A percentile compares a stretch with the other conserved stretches of the same genome.
Evolutionary conservation across 345 rosid species (phyloP).

Genomic region (Hibiscus trionum): DNA sequence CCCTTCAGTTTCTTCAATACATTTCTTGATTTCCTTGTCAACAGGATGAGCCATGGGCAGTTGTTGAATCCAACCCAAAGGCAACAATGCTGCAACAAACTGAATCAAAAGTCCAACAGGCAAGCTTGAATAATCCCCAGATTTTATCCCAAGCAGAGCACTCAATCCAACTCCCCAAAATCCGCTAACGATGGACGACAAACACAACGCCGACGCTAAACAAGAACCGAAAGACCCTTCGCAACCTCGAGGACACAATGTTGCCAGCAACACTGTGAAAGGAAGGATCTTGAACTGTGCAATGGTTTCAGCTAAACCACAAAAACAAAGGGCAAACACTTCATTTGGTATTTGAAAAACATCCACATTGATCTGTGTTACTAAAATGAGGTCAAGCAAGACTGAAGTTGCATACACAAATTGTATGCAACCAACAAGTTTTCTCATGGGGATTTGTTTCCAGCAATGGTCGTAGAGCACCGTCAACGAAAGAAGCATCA

Average conservation of each 20-base stretch:
- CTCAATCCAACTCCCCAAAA: constrained; percentile 67
- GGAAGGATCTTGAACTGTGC: constrained; percentile 87
- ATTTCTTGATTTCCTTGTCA: constrained; percentile 29
- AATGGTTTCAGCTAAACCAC: constrained; percentile 65
- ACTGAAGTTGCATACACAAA: constrained; percentile 50
- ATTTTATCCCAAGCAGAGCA: constrained; percentile 52
- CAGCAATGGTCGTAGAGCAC: constrained; percentile 49
- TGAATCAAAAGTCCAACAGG: constrained; percentile 52
- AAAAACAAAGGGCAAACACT: constrained; percentile 53
- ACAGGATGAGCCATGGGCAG: constrained; percentile 41
- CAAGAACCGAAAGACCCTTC: constrained; percentile 88
- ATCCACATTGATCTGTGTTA: constrained; percentile 54
- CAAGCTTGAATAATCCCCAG: constrained; percentile 50
- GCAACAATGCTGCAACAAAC: constrained; percentile 59
- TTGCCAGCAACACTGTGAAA: constrained; percentile 49
- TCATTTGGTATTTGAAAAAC: constrained; percentile 55
- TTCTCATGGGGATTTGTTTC: constrained; percentile 67
- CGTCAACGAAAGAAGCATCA: constrained; percentile 54
- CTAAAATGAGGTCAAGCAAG: constrained; percentile 68
- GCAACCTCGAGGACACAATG: constrained; percentile 69
- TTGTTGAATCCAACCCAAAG: constrained; percentile 48
- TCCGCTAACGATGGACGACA: constrained; percentile 67
- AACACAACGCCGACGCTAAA: constrained; percentile 57
- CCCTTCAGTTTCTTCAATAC: constrained; percentile 37
- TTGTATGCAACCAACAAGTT: constrained; percentile 46